Base-by-base conservation (phyloP, 225 moss, liverwort and hornwort genomes). In the Marchantia polymorpha region DNA sequence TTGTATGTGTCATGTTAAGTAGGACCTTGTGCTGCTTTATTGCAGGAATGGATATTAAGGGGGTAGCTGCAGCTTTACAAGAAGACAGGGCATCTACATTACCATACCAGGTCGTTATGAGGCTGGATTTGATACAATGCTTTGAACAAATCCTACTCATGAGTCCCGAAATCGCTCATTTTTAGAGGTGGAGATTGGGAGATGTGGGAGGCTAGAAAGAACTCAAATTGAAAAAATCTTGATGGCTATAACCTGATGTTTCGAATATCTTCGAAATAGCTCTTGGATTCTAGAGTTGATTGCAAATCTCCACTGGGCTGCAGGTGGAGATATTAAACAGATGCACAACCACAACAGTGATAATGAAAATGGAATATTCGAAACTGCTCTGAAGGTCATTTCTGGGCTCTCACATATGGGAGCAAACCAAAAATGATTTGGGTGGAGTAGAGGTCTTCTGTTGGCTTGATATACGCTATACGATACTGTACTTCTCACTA, bases 31-130 rank as follows among this genome's bases (percentile, higher is more conserved):
- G 78, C 75, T 82, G 65, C 55, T 73, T 55, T 52, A 88, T 79
- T 92, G 91, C 93, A 97, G 93, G 94, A 80, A 94, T 99, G 97
- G 97, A 99, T 91, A 91, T 99, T 70, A 99, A 99, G 83, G 92
- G 94, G 86, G 90, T 94, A 87, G 93, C 97, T 87, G 93, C 92
- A 85, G 92, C 93, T 70, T 85, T 99, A 79, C 86, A 92, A 84
- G 90, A 90, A 80, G 92, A 99, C 82, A 84, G 73, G 73, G 19
- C 84, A 73, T 87, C 87, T 48, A 69, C 87, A 52, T 77, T 87
- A 61, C 87, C 87, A 74, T 77, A 84, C 39, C 87, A 87, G 87
- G 87, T 87, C 77, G 51, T 77, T 87, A 71, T 72, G 77, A 80
- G 79, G 75, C 81, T 74, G 70, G 48, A 77, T 71, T 75, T 29